Evolutionary conservation across 768 basidiomycete genomes (phyloP).

Genomic region (Psilocybe cyanescens): DNA sequence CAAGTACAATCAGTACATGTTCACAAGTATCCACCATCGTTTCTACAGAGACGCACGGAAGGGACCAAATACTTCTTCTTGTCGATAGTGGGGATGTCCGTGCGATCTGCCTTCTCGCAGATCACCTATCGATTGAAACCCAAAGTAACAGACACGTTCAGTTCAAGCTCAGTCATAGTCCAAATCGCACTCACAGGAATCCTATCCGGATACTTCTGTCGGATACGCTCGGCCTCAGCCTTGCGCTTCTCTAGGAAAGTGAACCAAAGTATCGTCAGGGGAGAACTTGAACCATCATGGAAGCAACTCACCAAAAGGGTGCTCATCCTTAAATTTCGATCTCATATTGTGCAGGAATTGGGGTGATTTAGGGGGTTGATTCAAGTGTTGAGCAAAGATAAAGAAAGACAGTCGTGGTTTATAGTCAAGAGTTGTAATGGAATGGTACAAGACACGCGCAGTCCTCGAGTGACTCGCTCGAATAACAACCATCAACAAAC

Average conservation of each 20-base stretch:
- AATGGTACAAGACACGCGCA: conserved; percentile 45
- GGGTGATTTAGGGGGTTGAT: conserved; percentile 14
- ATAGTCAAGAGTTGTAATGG: conserved; percentile 25
- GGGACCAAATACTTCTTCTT: conserved; percentile 99
- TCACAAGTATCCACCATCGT: too few species aligned
- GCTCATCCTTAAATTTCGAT: conserved; percentile 99
- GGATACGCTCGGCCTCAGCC: conserved; percentile 97
- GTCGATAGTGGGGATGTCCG: conserved; percentile 99
- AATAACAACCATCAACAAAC: conserved; percentile 43
- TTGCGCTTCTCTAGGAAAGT: conserved; percentile 89
- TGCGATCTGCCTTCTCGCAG: conserved; percentile 98
- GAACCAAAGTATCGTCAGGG: conserved; percentile 28
- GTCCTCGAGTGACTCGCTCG: conserved; percentile 33
- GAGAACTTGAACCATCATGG: conserved; percentile 6
- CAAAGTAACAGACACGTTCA: conserved; percentile 9
- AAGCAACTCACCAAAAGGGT: conserved; percentile 84
- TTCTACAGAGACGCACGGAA: conserved; percentile 61
- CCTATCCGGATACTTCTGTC: conserved; percentile 98
- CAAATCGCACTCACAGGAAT: conserved; percentile 77
- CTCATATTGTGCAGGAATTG: conserved; percentile 55
- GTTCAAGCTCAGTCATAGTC: background rate
- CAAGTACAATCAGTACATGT: background rate
- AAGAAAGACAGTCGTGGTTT: conserved; percentile 28
- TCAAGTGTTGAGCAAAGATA: conserved; percentile 15
- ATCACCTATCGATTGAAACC: conserved; percentile 73